Base-by-base conservation (phyloP, 116 monocot genomes). In the Posidonia oceanica region DNA sequence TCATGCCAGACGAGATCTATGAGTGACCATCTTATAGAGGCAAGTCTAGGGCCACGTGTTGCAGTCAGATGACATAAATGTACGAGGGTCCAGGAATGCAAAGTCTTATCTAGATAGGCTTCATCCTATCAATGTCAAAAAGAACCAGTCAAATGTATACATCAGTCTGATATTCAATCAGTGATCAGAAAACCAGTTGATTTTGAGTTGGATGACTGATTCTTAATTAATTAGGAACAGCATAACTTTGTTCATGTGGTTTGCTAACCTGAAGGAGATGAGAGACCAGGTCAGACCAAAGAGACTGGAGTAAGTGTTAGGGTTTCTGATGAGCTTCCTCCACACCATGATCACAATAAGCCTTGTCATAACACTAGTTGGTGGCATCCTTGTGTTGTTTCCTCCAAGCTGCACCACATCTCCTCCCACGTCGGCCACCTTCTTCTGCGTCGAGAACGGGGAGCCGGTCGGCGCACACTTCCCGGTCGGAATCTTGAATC, bases 311-410 rank as follows among this genome's bases (percentile, higher is more conserved):
- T 94, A 94, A 3, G 94, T 94, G 63, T 94, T 94, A 21, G 94
- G 94, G 75, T 90, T 94, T 63, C 94, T 72, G 73, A 94, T 94
- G 68, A 94, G 84, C 80, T 94, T 94, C 63, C 94, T 85, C 94
- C 91, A 94, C 36, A 94, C 90, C 94, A 94, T 94, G 76, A 94
- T 90, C 18, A 90, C 71, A 39, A 94, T 91, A 23, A 94, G 88
- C 54, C 91, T 80, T 2, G 86, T 94, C 87, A 94, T 91, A 23
- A 94, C 90, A 57, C 87, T 88, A 0, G 94, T 66, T 41, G 94
- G 91, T 12, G 90, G 94, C 90, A 90, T 94, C 77, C 69, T 83
- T 21, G 80, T 83, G 44, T 62, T 68, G 73, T 79, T 82, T 3
- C 58, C 76, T 5, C 78, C 72, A 4, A 53, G 36, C 23, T 36